Evolutionary conservation across 208 protist genomes (phyloP), one percentile per base, ranked within the genome.

Genomic region (Acanthamoeba rhysodes): DNA sequence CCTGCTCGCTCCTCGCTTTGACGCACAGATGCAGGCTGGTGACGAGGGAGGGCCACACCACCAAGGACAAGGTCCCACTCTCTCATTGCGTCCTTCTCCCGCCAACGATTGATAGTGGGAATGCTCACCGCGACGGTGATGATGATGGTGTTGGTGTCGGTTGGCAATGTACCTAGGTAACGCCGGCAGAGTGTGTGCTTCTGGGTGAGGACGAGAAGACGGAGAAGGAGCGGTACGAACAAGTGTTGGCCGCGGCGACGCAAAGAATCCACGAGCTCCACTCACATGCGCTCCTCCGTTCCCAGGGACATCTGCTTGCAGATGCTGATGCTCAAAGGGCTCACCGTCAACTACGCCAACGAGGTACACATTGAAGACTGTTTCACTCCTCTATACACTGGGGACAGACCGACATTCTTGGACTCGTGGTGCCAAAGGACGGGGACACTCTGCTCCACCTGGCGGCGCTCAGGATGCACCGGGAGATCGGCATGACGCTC

Each of bases 321-420:
- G 9, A 85, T 57, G 76, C 76, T 85, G 27, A 85, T 85, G 76
- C 45, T 85, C 76, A 85, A 85, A 32, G 76, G 76, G 5, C 76
- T 57, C 41, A 57, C 76, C 22, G 76, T 85, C 8, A 18, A 34
- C 14, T 85, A 12, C 8, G 1, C 76, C 20, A 85, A 50, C 55
- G 34, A 34, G 10, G 76, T 85, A 29, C 45, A 24, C 10, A 12
- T 57, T 4, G 7, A 4, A 20, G 12, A 20, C 24, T 85, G 8
- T 85, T 41, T 12, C 41, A 8, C 29, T n/a, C 76, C 34, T 22
- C 29, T 27, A 72, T 7, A 72, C 20, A 20, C 0, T 10, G 20
- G 7, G 64, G 8, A n/a, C n/a, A 8, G 20, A 18, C 64, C 64
- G 12, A 27, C 8, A 34, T 1, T 24, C 32, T 82, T 24, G 2